Percentiles rank a stretch among this genome's conserved stretches.
These are phyloP conservation scores for Silene vulgaris DNA, from an alignment of 179 eudicot species.

Conservation along the genomic window DNA sequence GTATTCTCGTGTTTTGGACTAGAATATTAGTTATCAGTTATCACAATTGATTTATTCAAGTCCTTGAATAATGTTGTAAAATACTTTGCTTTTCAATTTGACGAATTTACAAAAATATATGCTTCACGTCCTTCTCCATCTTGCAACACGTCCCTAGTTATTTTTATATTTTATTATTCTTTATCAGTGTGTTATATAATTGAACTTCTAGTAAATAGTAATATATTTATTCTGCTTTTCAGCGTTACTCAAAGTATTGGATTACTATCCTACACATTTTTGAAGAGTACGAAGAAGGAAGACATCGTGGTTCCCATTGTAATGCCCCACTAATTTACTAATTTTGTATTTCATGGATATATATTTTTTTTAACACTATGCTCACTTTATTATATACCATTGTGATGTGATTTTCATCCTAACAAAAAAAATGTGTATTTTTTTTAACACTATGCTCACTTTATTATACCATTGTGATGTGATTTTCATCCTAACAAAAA, in stretches of 20 bases:
- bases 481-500: neutral
- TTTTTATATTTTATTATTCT: neutral
- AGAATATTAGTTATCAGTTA: neutral
- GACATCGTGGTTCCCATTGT: constrained; percentile 94
- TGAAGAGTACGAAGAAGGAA: constrained; percentile 79
- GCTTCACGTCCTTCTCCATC: neutral
- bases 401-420: neutral
- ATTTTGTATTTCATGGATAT: constrained; percentile 9
- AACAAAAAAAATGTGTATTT: neutral
- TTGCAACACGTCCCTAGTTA: neutral
- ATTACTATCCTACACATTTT: constrained; percentile 74
- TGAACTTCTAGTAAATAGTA: constrained; percentile 8
- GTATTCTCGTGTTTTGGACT: neutral
- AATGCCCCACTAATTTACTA: constrained; percentile 23
- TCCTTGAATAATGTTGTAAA: neutral
- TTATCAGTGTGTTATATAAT: neutral
- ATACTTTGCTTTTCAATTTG: neutral
- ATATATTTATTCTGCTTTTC: constrained; percentile 22
- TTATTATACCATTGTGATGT: neutral
- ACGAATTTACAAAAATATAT: neutral
- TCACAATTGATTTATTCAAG: neutral
- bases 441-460: neutral
- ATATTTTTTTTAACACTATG: neutral
- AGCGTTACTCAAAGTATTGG: constrained; percentile 82
- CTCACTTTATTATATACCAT: neutral